Base-by-base conservation (phyloP, 805 yeast genomes). In the Clavispora fructus region DNA sequence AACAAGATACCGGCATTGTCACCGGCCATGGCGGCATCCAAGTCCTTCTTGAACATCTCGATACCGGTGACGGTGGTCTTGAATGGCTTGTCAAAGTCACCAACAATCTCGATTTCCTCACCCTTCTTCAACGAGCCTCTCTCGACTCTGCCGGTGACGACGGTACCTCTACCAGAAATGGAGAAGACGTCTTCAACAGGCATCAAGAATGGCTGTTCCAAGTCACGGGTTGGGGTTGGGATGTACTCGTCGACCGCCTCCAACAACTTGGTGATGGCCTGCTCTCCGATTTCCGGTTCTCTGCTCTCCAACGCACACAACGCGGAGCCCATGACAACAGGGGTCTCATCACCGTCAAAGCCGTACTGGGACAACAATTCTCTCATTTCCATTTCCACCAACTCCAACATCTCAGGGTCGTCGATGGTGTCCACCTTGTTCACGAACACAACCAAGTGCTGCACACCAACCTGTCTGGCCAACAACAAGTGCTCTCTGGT, bases 381-480 rank as follows among this genome's bases (percentile, higher is more conserved):
- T 77, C 99, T 87, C 99, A 94, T 94, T 79, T 94, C 99, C 99
- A 94, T 94, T 78, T 94, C 99, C 57, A 94, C 99, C 62, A 94
- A 83, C 79, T 94, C 99, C 69, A 94, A 80, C 97, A 92, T 94
- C 79, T 94, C 99, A 56, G 96, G 95, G 70, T 94, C 99, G 66
- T 94, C 97, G 65, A 94, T 82, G 60, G 96, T 87, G 71, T 94
- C 99, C 61, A 94, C 94, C 79, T 94, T 94, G 87, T 94, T 94
- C 50, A 94, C 98, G 61, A 87, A 94, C 44, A 94, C 99, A 70
- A 94, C 97, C 65, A 94, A 81, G 74, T 90, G 82, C 76, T 92
- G 95, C 57, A 94, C 96, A 81, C 99, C 99, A 68, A 94, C 98
- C 78, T 94, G 99, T 79, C 98, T 89, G 55, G 99, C 99, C 64